phyloP scores from a whole-genome alignment of 352 stramenopile genomes.

The Phytophthora nicotianae region DNA sequence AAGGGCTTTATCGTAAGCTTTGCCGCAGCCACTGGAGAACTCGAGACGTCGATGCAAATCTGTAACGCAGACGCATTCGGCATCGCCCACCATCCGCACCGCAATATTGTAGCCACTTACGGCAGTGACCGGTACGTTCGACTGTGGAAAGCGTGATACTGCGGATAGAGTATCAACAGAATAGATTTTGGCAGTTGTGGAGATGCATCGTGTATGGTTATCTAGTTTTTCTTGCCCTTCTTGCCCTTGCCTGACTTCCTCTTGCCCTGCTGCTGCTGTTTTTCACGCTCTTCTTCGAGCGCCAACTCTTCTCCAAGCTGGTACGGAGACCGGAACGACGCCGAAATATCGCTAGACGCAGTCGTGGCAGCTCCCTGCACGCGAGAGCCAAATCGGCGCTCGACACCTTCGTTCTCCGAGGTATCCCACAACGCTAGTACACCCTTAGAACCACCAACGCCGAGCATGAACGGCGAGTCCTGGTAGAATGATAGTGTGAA shows the following conservation, averaged over 20 bases:
- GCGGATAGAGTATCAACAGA: neutral
- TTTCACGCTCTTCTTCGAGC: constrained; percentile 69
- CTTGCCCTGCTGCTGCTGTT: constrained; percentile 44
- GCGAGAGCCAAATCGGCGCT: constrained; percentile 83
- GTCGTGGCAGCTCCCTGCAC: constrained; percentile 43
- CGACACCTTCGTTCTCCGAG: constrained; percentile 83
- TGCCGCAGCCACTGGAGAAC: constrained; percentile 44
- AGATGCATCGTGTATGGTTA: constrained; percentile 21
- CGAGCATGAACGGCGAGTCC: constrained; percentile 90
- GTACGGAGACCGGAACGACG: constrained; percentile 76
- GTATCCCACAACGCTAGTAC: constrained; percentile 91
- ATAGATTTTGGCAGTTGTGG: neutral
- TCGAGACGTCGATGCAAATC: constrained; percentile 85
- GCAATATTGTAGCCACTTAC: constrained; percentile 91
- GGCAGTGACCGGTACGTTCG: constrained; percentile 84
- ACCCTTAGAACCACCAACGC: constrained; percentile 88
- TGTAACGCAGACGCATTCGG: constrained; percentile 82
- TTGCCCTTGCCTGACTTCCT: constrained; percentile 55
- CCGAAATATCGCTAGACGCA: constrained; percentile 55
- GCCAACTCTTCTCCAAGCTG: constrained; percentile 83
- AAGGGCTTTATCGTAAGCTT: constrained; percentile 87
- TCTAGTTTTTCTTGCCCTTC: constrained; percentile 49
- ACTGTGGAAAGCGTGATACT: constrained; percentile 72
- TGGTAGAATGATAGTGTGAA: constrained; percentile 92
- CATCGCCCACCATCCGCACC: constrained; percentile 86